A percentile compares a stretch with the other conserved stretches of the same genome.
Evolutionary conservation across 2,329 filamentous ascomycete genomes (phyloP).

Genomic region (Byssochlamys sp.): DNA sequence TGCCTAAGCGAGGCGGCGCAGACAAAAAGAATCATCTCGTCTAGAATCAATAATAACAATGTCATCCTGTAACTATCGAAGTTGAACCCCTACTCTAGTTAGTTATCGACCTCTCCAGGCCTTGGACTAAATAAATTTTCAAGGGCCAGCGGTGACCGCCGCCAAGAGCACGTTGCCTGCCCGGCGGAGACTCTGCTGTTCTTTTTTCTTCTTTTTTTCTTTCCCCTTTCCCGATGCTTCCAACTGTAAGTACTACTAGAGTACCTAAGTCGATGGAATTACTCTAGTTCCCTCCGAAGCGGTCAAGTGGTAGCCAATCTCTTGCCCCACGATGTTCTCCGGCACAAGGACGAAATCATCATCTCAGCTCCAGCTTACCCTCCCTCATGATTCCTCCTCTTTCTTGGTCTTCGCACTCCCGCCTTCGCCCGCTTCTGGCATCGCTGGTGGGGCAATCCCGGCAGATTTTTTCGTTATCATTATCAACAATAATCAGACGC

Average conservation of each 20-base stretch:
- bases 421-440: not conserved
- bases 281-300: not conserved
- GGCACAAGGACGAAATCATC: not conserved
- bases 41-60: not conserved
- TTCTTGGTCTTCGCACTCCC: not conserved
- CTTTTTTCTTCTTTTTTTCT: not conserved
- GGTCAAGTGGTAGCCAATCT: not conserved
- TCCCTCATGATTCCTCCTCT: not conserved
- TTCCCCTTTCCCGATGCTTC: not conserved
- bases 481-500: not conserved
- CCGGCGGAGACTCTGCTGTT: not conserved
- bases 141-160: not conserved
- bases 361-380: not conserved
- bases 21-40: not conserved
- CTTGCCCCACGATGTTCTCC: not conserved
- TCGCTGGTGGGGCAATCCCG: not conserved
- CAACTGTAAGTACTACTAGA: not conserved
- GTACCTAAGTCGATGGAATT: not conserved
- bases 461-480: constrained; percentile 1
- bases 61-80: too few species aligned
- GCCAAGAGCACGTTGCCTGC: not conserved
- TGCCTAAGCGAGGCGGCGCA: not conserved
- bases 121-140: not conserved
- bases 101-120: not conserved
- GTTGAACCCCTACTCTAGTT: too few species aligned